phyloP scores from a whole-genome alignment of 2,329 filamentous ascomycete genomes.

The Arthroderma sp. region DNA sequence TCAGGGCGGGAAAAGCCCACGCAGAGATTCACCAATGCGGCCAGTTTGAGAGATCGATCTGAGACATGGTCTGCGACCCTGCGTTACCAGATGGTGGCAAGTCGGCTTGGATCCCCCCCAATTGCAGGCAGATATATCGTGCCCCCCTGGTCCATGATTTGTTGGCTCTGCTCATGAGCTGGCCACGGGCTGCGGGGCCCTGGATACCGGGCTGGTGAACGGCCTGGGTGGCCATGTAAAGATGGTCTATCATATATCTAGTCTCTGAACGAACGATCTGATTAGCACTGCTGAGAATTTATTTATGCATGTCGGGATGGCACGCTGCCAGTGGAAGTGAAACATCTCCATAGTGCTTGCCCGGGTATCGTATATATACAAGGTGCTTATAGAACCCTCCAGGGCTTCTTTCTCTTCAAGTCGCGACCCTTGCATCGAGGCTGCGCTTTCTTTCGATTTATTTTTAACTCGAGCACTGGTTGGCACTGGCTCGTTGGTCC shows the following conservation, averaged over 20 bases:
- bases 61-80: slow-evolving; percentile 1
- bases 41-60: not conserved
- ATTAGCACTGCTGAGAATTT: not conserved
- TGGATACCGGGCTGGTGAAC: not conserved
- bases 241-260: not conserved
- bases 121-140: not conserved
- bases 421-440: not conserved
- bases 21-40: not conserved
- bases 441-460: not conserved
- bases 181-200: not conserved
- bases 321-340: slow-evolving; percentile 1
- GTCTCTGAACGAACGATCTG: not conserved
- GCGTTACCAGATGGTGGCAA: not conserved
- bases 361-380: not conserved
- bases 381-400: not conserved
- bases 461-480: not conserved
- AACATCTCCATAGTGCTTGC: slow-evolving; percentile 1
- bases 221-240: not conserved
- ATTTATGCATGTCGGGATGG: not conserved
- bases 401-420: not conserved
- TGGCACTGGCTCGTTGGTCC: not conserved
- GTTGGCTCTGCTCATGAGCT: not conserved
- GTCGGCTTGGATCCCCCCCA: not conserved
- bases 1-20: not conserved
- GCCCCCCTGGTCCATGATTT: not conserved